phyloP scores from a whole-genome alignment of 257 asterid genomes.

The Solanum chmielewskii region DNA sequence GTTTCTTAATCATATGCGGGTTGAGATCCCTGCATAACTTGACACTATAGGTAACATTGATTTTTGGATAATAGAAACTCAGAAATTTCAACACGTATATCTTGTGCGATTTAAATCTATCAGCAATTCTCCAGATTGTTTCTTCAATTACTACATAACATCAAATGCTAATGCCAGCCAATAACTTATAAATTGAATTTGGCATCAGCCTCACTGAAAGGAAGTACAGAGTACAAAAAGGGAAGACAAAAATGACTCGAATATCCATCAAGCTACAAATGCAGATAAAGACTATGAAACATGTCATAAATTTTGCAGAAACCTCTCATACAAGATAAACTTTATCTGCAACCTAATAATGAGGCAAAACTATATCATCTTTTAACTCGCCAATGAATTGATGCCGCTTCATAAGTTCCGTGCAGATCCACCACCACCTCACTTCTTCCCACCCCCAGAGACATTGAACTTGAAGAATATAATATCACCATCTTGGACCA shows the following conservation, averaged over 20 bases:
- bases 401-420: not conserved
- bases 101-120: not conserved
- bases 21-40: not conserved
- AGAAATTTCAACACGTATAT: not conserved
- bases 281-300: not conserved
- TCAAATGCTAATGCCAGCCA: not conserved
- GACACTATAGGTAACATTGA: not conserved
- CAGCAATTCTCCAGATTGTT: not conserved
- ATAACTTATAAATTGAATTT: not conserved
- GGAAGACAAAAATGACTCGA: not conserved
- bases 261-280: not conserved
- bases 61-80: not conserved
- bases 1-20: not conserved
- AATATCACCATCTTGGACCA: slow-evolving; percentile 91
- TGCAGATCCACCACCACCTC: slow-evolving; percentile 9
- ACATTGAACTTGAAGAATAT: slow-evolving; percentile 96
- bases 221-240: not conserved
- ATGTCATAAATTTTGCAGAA: not conserved
- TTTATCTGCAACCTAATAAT: not conserved
- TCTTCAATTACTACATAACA: not conserved
- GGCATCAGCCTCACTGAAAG: not conserved
- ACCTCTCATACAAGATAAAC: not conserved
- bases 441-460: slow-evolving; percentile 97
- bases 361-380: not conserved
- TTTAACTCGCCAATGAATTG: slow-evolving; percentile 7